Percentiles rank a stretch among this genome's conserved stretches.
Evolutionary conservation across 2,329 filamentous ascomycete species (phyloP).

Genomic region (Penicillium griseofulvum): DNA sequence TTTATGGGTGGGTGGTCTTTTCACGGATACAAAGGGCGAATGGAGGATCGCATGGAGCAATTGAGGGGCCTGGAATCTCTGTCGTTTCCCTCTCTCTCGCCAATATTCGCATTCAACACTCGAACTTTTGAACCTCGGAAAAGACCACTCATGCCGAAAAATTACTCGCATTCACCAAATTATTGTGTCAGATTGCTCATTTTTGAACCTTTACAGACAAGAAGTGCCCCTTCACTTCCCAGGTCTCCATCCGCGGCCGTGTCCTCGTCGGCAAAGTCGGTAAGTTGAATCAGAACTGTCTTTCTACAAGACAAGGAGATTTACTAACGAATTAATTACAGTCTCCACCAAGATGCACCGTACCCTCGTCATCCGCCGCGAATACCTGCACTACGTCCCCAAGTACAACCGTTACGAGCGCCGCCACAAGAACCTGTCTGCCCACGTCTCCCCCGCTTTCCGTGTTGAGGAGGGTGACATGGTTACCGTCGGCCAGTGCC

Average conservation of each 20-base stretch:
- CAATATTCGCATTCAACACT: not conserved
- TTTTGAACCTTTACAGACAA: constrained; percentile 66
- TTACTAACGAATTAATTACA: not conserved
- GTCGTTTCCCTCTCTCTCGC: not conserved
- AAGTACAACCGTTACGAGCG: constrained; percentile 99
- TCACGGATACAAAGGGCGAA: constrained; percentile 8
- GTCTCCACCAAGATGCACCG: constrained; percentile 99
- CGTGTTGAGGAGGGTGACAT: constrained; percentile 99
- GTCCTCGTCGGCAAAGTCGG: constrained; percentile 94
- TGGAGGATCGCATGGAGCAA: constrained; percentile 7
- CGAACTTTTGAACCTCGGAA: constrained; percentile 5
- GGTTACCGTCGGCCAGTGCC: constrained; percentile 99
- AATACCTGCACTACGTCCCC: constrained; percentile 99
- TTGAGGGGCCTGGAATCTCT: not conserved
- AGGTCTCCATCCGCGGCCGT: constrained; percentile 99
- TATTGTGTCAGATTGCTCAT: constrained; percentile 25
- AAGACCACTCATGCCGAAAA: constrained; percentile 14
- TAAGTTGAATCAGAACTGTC: constrained; percentile 11
- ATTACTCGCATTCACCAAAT: not conserved
- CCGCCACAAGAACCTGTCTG: constrained; percentile 99
- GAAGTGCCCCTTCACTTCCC: constrained; percentile 99
- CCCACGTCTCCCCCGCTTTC: constrained; percentile 98
- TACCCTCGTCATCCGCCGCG: constrained; percentile 97
- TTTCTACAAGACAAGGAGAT: not conserved
- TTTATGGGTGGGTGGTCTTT: constrained; percentile 20